Evolutionary conservation across 441 rosid genomes (phyloP).

Genomic region (Croton laevigatus): DNA sequence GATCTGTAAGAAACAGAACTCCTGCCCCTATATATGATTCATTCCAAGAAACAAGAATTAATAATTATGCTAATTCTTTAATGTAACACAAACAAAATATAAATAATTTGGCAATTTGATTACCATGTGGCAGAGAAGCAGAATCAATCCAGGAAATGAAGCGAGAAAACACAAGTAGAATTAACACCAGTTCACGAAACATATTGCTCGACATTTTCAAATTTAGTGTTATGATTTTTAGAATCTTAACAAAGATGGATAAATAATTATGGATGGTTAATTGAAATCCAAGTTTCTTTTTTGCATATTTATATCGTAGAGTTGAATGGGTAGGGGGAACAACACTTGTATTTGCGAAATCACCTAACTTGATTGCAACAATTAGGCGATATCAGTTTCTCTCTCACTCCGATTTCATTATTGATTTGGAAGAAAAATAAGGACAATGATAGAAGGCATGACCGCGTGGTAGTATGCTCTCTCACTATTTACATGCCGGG

Average conservation of each 20-base stretch:
- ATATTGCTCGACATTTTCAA: constrained; percentile 6
- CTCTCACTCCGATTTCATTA: too few species aligned
- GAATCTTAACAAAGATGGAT: not conserved
- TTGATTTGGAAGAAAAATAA: too few species aligned
- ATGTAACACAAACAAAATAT: not conserved
- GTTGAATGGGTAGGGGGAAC: not conserved
- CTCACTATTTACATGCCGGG: too few species aligned
- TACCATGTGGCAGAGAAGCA: constrained; percentile 10
- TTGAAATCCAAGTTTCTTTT: not conserved
- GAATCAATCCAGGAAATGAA: not conserved
- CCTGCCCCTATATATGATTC: not conserved
- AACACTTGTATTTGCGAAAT: not conserved
- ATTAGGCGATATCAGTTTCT: too few species aligned
- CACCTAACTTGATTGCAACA: not conserved
- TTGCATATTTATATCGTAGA: constrained; percentile 3
- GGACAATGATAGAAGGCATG: too few species aligned
- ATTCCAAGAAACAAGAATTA: constrained; percentile 4
- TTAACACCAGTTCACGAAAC: not conserved
- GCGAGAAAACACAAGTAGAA: constrained; percentile 4
- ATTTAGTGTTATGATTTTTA: not conserved
- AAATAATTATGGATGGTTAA: not conserved
- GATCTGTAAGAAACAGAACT: not conserved
- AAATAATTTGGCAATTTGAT: not conserved
- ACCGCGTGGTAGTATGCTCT: too few species aligned
- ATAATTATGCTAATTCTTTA: not conserved